Conservation (phyloP, 2,329 filamentous ascomycete genomes). For the Ploettnerulaceae sp. region DNA sequence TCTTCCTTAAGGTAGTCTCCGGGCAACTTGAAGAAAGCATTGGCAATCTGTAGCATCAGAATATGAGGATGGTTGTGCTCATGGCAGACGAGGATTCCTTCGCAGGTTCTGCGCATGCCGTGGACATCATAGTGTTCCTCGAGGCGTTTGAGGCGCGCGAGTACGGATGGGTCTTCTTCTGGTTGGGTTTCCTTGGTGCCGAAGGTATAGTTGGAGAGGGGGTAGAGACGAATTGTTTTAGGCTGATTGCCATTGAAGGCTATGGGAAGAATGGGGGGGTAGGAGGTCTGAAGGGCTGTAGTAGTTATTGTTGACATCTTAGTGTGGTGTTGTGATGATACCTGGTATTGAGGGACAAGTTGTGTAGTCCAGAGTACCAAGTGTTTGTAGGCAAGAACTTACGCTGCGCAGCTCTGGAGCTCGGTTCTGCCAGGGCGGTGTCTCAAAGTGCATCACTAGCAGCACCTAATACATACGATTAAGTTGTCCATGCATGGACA, state of each 20-base stretch:
- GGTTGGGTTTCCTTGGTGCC: slow-evolving; percentile 97
- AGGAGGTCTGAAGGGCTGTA: slow-evolving; percentile 69
- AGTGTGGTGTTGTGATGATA: slow-evolving; percentile 5
- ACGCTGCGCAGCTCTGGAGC: no score
- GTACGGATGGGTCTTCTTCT: slow-evolving; percentile 93
- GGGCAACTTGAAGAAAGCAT: slow-evolving; percentile 98
- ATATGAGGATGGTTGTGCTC: slow-evolving; percentile 99
- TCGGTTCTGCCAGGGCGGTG: neutral
- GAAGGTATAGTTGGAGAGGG: slow-evolving; percentile 97
- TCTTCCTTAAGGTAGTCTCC: slow-evolving; percentile 89
- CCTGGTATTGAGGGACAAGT: neutral
- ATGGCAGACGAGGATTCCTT: slow-evolving; percentile 95
- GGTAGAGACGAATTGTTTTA: slow-evolving; percentile 83
- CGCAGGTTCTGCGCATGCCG: slow-evolving; percentile 96
- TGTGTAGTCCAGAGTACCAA: neutral
- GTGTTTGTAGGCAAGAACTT: neutral
- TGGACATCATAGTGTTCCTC: slow-evolving; percentile 89
- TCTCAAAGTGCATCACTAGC: no score
- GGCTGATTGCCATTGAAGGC: slow-evolving; percentile 88
- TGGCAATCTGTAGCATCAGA: slow-evolving; percentile 97
- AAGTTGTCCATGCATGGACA: no score
- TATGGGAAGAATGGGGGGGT: slow-evolving; percentile 73
- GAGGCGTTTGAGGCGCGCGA: slow-evolving; percentile 86
- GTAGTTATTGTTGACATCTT: slow-evolving; percentile 82
- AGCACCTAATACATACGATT: no score